These are phyloP conservation scores for Thielaviopsis ethacetica DNA, from an alignment of 2,329 filamentous ascomycete species.

Conservation along the genomic window DNA sequence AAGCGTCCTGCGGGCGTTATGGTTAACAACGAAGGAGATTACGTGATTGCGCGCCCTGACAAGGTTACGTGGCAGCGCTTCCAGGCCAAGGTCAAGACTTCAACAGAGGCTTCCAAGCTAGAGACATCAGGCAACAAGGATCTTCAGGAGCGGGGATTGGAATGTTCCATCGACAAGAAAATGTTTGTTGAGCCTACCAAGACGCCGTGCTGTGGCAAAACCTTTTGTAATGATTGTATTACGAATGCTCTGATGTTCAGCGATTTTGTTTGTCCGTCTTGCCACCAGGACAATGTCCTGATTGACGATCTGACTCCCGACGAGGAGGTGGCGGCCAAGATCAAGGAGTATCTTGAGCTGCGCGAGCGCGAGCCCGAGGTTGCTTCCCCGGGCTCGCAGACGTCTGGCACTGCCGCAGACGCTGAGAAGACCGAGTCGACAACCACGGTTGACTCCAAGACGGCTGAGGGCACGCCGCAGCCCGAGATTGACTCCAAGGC, in stretches of 20 bases:
- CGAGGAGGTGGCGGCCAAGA: conserved; percentile 60
- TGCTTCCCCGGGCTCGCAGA: conserved; percentile 19
- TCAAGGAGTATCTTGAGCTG: conserved; percentile 48
- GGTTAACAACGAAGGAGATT: conserved; percentile 95
- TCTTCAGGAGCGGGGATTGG: conserved; percentile 70
- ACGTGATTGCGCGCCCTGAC: conserved; percentile 90
- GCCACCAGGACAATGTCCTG: conserved; percentile 76
- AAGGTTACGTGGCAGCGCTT: conserved; percentile 94
- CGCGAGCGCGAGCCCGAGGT: conserved; percentile 5
- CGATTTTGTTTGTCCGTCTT: conserved; percentile 90
- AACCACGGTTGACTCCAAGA: conserved; percentile 3
- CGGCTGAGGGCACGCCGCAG: conserved; percentile 14
- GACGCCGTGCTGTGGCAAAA: conserved; percentile 95
- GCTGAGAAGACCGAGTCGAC: conserved; percentile 12
- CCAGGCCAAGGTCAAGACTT: conserved; percentile 81
- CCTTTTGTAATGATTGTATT: conserved; percentile 99
- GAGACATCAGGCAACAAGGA: conserved; percentile 68
- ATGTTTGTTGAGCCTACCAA: conserved; percentile 98
- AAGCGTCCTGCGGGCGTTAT: conserved; percentile 82
- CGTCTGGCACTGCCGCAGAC: background rate
- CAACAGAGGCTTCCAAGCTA: conserved; percentile 66
- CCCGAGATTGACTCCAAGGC: conserved; percentile 19
- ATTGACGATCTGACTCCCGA: conserved; percentile 82
- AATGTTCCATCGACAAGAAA: conserved; percentile 92
- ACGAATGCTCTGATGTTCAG: conserved; percentile 96